A percentile compares a stretch with the other conserved stretches of the same genome.
phyloP scores from a whole-genome alignment of 345 rosid genomes.

The Clarkia xantiana region DNA sequence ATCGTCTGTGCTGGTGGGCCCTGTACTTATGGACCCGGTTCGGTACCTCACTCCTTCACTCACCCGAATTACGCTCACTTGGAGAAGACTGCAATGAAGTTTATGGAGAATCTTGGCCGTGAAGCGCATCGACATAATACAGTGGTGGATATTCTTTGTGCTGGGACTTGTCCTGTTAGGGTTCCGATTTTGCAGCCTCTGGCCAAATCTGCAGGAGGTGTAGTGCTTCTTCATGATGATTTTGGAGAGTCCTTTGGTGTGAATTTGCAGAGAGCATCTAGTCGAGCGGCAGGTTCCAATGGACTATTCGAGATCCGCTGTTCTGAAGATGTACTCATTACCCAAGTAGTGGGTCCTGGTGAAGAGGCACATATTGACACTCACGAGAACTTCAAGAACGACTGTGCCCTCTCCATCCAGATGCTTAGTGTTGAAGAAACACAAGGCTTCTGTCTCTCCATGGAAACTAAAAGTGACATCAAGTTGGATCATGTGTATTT shows the following conservation, averaged over 20 bases:
- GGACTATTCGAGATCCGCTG: conserved; percentile 88
- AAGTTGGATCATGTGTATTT: conserved; percentile 52
- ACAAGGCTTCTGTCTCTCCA: conserved; percentile 71
- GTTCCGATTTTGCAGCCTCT: conserved; percentile 86
- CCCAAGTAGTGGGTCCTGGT: conserved; percentile 95
- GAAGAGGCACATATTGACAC: conserved; percentile 77
- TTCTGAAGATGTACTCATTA: conserved; percentile 79
- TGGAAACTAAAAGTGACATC: conserved; percentile 83
- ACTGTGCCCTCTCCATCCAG: conserved; percentile 52
- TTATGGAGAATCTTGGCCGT: conserved; percentile 79
- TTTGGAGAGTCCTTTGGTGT: conserved; percentile 98
- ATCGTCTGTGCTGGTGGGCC: conserved; percentile 97
- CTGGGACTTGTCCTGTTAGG: conserved; percentile 94
- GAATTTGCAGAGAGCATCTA: conserved; percentile 87
- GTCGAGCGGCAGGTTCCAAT: conserved; percentile 69
- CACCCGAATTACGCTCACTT: conserved; percentile 80
- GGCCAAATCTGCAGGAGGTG: conserved; percentile 91
- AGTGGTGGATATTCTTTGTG: conserved; percentile 83
- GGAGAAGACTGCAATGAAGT: conserved; percentile 75
- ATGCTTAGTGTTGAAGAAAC: conserved; percentile 91
- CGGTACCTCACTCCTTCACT: conserved; percentile 67
- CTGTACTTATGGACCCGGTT: conserved; percentile 80
- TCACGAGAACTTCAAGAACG: conserved; percentile 58
- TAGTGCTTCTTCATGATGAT: conserved; percentile 90
- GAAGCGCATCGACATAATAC: conserved; percentile 63